These are phyloP conservation scores for Peniophora sp. DNA, from an alignment of 1,284 basidiomycete genomes.

Conservation along the genomic window DNA sequence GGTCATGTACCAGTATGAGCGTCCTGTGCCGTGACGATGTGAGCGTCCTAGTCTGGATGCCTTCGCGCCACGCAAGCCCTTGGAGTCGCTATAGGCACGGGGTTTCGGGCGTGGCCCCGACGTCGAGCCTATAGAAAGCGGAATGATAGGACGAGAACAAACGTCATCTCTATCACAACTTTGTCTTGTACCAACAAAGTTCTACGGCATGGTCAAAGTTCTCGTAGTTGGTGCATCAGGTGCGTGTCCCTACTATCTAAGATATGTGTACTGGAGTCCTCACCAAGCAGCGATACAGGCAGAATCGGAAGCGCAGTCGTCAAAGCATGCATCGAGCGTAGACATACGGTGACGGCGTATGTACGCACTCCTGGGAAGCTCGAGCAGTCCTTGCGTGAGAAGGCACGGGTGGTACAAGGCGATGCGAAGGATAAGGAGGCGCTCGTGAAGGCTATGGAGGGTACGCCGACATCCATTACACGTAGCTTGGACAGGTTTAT, in stretches of 20 bases:
- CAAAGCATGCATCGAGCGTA: background rate
- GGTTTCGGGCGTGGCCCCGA: no score
- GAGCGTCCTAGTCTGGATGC: no score
- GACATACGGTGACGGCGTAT: background rate
- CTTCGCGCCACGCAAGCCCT: no score
- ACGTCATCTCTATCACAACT: no score
- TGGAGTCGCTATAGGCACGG: no score
- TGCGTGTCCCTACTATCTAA: no score
- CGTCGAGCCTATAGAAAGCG: no score
- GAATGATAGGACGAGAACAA: no score
- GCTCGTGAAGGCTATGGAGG: background rate
- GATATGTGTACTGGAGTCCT: background rate
- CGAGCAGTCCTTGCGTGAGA: background rate
- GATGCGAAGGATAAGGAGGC: background rate
- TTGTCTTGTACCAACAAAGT: no score
- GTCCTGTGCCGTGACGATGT: no score
- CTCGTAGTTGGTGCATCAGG: background rate
- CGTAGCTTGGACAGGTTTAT: background rate
- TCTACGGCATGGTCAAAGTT: background rate
- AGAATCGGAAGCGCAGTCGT: background rate
- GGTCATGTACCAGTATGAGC: no score
- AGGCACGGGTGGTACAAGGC: background rate
- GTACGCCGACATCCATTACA: background rate
- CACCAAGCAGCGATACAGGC: background rate
- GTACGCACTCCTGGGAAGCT: background rate